These are phyloP conservation scores for Colletotrichum lentis DNA, from an alignment of 2,329 filamentous ascomycete species.

Conservation along the genomic window DNA sequence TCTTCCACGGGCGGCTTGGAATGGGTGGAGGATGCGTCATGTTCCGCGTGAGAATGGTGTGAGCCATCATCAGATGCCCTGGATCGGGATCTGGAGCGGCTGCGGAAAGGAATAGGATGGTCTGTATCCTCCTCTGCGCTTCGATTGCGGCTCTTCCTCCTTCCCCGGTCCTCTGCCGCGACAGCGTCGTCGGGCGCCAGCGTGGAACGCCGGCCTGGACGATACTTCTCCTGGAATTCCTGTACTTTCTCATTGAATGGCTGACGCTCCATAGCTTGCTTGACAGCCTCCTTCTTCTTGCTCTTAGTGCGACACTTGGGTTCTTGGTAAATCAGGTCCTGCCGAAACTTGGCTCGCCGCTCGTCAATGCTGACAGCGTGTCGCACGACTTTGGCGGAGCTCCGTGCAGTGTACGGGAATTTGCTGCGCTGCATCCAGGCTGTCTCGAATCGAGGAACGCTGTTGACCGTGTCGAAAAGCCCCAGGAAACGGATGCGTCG, in stretches of 20 bases:
- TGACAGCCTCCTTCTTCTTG: conserved; percentile 39
- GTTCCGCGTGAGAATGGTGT: not conserved
- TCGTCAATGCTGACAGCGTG: conserved; percentile 78
- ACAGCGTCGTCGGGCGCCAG: conserved; percentile 35
- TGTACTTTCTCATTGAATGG: conserved; percentile 41
- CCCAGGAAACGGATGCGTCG: conserved; percentile 78
- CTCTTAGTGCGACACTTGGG: conserved; percentile 37
- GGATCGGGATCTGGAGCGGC: conserved; percentile 46
- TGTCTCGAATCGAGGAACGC: conserved; percentile 78
- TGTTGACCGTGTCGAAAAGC: conserved; percentile 84
- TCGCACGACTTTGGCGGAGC: conserved; percentile 67
- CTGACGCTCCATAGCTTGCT: conserved; percentile 38
- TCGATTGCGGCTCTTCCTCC: conserved; percentile 20
- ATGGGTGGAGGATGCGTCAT: conserved; percentile 27
- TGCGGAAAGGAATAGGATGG: conserved; percentile 53
- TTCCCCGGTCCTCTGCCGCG: conserved; percentile 26
- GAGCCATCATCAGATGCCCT: conserved; percentile 15
- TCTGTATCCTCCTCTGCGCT: conserved; percentile 40
- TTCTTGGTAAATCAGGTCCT: conserved; percentile 71
- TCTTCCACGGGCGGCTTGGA: conserved; percentile 41
- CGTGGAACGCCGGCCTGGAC: conserved; percentile 37
- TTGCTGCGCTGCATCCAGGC: conserved; percentile 81
- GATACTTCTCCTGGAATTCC: conserved; percentile 50
- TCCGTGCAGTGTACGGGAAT: conserved; percentile 73
- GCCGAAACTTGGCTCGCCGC: conserved; percentile 74